Conservation (phyloP, 129 eudicot species). For the Helianthus tuberosus region DNA sequence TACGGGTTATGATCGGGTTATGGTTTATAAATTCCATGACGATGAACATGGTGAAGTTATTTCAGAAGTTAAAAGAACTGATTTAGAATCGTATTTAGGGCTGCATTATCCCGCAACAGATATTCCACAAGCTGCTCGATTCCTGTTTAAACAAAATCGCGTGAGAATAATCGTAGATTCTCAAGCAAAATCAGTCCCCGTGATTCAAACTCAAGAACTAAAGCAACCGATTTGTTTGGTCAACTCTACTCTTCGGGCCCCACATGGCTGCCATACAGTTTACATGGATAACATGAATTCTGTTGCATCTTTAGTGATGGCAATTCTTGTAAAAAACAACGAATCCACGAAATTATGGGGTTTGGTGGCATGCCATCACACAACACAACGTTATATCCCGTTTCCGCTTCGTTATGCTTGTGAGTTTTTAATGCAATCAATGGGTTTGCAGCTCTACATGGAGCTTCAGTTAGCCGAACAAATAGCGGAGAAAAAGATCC, state of each 20-base stretch:
- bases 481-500: constrained; percentile 49
- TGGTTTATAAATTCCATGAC: constrained; percentile 77
- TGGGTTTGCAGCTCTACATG: constrained; percentile 64
- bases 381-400: constrained; percentile 55
- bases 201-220: constrained; percentile 49
- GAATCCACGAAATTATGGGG: constrained; percentile 75
- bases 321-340: constrained; percentile 53
- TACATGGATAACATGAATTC: constrained; percentile 79
- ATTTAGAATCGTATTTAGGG: constrained; percentile 69
- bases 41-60: constrained; percentile 78
- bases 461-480: constrained; percentile 72
- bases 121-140: constrained; percentile 77
- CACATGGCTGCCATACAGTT: constrained; percentile 57
- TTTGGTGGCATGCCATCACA: constrained; percentile 70
- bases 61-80: constrained; percentile 61
- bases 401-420: constrained; percentile 77
- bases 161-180: constrained; percentile 71
- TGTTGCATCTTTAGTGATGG: constrained; percentile 62
- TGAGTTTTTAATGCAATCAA: constrained; percentile 66
- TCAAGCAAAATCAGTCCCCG: constrained; percentile 41
- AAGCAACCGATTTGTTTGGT: constrained; percentile 61
- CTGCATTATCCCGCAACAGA: constrained; percentile 77
- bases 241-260: constrained; percentile 73
- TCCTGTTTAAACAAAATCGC: constrained; percentile 73
- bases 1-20: constrained; percentile 74